Evolutionary conservation across 2,329 filamentous ascomycete genomes (phyloP).

Genomic region (Exophiala sp.): DNA sequence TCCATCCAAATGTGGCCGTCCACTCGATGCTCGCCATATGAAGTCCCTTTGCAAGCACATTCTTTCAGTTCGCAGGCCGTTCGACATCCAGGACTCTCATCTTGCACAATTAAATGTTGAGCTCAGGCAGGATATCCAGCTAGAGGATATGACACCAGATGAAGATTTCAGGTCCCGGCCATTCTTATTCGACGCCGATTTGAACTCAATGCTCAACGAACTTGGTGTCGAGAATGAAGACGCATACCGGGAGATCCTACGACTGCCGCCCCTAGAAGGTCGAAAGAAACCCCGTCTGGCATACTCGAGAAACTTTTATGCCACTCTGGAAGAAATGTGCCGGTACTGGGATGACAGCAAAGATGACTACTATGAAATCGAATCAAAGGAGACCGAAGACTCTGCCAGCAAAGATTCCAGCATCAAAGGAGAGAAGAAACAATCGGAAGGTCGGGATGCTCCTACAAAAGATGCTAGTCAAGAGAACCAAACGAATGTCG

Average conservation of each 20-base stretch:
- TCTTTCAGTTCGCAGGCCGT: constrained; percentile 40
- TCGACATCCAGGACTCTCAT: constrained; percentile 39
- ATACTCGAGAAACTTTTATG: constrained; percentile 60
- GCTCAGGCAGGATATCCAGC: constrained; percentile 36
- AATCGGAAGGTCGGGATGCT: constrained; percentile 6
- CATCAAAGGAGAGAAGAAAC: constrained; percentile 23
- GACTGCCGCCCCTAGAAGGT: constrained; percentile 44
- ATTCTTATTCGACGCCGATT: constrained; percentile 34
- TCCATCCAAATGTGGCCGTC: constrained; percentile 35
- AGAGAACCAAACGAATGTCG: background rate
- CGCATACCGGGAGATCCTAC: constrained; percentile 54
- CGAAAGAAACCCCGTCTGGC: constrained; percentile 49
- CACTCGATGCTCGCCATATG: constrained; percentile 37
- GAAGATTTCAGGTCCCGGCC: constrained; percentile 36
- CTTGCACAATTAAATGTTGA: constrained; percentile 42
- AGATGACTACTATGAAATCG: constrained; percentile 53
- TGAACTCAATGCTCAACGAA: constrained; percentile 39
- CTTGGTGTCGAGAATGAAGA: constrained; percentile 54
- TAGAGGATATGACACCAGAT: constrained; percentile 36
- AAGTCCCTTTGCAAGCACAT: constrained; percentile 42
- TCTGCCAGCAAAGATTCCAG: background rate
- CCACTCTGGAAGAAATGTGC: constrained; percentile 55
- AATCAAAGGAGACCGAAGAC: constrained; percentile 28
- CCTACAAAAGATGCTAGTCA: constrained; percentile 11
- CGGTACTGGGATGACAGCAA: constrained; percentile 61